Percentiles rank a stretch among this genome's conserved stretches.
phyloP scores from a whole-genome alignment of 768 basidiomycete species.

The Rhizopogon vulgaris region DNA sequence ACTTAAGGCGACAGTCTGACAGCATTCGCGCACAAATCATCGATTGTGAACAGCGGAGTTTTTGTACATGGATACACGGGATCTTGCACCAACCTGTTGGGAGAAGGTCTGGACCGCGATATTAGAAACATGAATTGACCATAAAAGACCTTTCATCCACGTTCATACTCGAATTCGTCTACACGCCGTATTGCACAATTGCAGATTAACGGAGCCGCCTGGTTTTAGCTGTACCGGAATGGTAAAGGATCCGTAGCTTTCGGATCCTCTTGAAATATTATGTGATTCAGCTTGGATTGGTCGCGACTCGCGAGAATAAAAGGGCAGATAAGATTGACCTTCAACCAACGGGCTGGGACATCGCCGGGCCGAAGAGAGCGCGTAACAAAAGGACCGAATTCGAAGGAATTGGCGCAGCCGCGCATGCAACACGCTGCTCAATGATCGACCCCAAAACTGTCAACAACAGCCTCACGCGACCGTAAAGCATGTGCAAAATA shows the following conservation, averaged over 20 bases:
- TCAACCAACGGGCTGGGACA: not conserved
- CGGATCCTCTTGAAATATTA: too few species aligned
- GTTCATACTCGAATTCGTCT: not conserved
- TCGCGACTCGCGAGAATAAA: not conserved
- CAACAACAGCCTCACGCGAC: constrained; percentile 18
- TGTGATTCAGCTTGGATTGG: not conserved
- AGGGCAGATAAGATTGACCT: not conserved
- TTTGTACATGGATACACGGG: not conserved
- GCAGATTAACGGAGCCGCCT: not conserved
- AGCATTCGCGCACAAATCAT: not conserved
- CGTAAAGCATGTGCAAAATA: constrained; percentile 7
- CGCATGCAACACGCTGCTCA: constrained; percentile 5
- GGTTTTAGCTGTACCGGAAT: not conserved
- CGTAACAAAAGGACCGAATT: not conserved
- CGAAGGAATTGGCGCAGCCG: not conserved
- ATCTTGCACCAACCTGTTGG: not conserved
- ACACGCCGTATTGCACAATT: not conserved
- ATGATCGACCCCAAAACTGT: constrained; percentile 27
- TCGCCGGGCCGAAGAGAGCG: not conserved
- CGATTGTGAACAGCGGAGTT: not conserved
- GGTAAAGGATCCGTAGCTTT: not conserved
- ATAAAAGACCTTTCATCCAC: not conserved
- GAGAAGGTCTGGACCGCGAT: not conserved
- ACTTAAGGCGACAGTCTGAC: not conserved
- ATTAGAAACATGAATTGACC: not conserved